A percentile compares a stretch with the other conserved stretches of the same genome.
phyloP scores from a whole-genome alignment of 495 filamentous ascomycete species.

The Baudoinia panamericana region DNA sequence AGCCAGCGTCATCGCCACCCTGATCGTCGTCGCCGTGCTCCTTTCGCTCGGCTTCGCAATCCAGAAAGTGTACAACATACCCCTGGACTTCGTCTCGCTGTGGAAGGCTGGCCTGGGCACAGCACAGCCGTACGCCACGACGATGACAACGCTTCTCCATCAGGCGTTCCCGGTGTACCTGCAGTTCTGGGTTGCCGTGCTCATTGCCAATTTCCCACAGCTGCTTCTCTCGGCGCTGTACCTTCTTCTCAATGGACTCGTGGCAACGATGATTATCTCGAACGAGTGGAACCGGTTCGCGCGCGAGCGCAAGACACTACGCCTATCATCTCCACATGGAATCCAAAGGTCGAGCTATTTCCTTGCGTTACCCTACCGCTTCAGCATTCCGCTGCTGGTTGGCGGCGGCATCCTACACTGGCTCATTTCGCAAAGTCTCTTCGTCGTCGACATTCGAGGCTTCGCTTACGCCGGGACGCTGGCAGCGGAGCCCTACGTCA shows the following conservation, averaged over 20 bases:
- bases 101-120: neutral
- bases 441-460: constrained; percentile 1
- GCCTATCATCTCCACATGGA: constrained; percentile 6
- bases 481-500: neutral
- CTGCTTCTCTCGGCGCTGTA: constrained; percentile 34
- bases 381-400: constrained; percentile 7
- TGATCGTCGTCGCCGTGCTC: neutral
- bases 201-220: constrained; percentile 36
- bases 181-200: constrained; percentile 9
- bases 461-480: neutral
- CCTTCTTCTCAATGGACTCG: constrained; percentile 29
- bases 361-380: constrained; percentile 13
- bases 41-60: no score
- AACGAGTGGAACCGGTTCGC: constrained; percentile 22
- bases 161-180: no score
- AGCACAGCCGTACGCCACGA: neutral
- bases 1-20: neutral
- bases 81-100: no score
- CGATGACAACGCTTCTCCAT: no score
- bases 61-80: no score
- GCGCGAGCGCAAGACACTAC: constrained; percentile 6
- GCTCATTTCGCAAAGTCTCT: constrained; percentile 18
- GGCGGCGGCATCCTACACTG: constrained; percentile 11
- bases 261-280: constrained; percentile 33
- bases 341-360: constrained; percentile 13